These are phyloP conservation scores for Pterocarpus macrocarpus DNA, from an alignment of 306 rosid species.

Conservation along the genomic window DNA sequence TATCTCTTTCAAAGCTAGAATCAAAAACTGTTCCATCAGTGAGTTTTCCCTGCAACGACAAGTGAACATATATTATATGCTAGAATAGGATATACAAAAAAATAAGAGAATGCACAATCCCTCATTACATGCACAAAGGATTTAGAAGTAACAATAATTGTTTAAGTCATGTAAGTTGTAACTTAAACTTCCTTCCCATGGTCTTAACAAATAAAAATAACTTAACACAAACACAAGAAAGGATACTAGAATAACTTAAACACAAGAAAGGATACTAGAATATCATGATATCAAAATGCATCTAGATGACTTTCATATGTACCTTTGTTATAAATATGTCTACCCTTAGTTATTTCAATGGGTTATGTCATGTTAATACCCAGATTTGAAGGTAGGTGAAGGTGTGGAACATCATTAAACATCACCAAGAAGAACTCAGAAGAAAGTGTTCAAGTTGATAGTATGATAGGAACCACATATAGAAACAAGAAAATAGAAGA, in stretches of 20 bases:
- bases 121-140: conserved; percentile 34
- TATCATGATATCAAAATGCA: conserved; percentile 3
- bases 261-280: conserved; percentile 11
- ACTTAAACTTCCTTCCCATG: conserved; percentile 18
- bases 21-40: conserved; percentile 98
- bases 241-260: conserved; percentile 1
- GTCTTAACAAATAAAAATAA: neutral
- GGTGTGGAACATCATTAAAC: neutral
- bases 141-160: conserved; percentile 5
- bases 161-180: conserved; percentile 7
- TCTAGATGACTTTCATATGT: neutral
- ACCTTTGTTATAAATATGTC: neutral
- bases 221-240: conserved; percentile 5
- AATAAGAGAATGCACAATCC: conserved; percentile 22
- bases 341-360: neutral
- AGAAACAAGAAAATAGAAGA: too few relatives aligned
- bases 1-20: conserved; percentile 90
- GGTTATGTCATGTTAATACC: neutral
- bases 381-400: neutral
- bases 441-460: too few relatives aligned
- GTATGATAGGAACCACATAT: too few relatives aligned
- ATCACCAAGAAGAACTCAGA: too few relatives aligned
- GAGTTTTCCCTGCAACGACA: conserved; percentile 85
- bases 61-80: conserved; percentile 16
- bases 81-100: conserved; percentile 22